Conservation (phyloP, 139 green algal genomes). For the Pleodorina starrii region DNA sequence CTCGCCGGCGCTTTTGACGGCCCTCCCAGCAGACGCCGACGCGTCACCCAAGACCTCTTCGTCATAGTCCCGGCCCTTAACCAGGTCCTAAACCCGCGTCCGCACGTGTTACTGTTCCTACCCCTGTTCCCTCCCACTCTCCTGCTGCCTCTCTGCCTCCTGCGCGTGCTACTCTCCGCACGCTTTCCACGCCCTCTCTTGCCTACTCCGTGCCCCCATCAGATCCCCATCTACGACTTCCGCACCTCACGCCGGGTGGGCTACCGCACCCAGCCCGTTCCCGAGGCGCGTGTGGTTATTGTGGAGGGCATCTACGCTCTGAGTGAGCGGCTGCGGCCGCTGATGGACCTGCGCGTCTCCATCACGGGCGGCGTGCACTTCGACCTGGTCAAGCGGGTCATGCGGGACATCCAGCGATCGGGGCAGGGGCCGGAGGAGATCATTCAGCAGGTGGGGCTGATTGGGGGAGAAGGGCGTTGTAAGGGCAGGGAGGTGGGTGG, state of each 20-base stretch:
- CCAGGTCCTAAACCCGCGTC: too few relatives aligned
- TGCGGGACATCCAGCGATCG: constrained; percentile 94
- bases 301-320: constrained; percentile 98
- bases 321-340: constrained; percentile 74
- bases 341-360: constrained; percentile 92
- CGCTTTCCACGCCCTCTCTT: neutral
- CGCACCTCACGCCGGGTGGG: constrained; percentile 86
- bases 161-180: too few relatives aligned
- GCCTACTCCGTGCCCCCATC: neutral
- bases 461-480: too few relatives aligned
- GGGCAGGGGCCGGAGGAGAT: constrained; percentile 94
- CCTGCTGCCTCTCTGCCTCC: too few relatives aligned
- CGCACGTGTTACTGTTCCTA: too few relatives aligned
- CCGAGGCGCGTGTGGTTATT: constrained; percentile 87
- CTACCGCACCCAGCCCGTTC: constrained; percentile 75
- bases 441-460: constrained; percentile 93
- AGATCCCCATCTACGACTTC: constrained; percentile 98
- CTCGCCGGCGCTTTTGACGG: too few relatives aligned
- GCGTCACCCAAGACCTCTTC: too few relatives aligned
- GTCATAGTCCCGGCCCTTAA: too few relatives aligned
- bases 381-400: constrained; percentile 97
- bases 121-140: too few relatives aligned
- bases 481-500: neutral
- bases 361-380: constrained; percentile 97
- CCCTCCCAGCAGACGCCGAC: too few relatives aligned